Evolutionary conservation across 1,139 yeast species (phyloP), one percentile per base, ranked within the genome.

Genomic region (Taphrina sp.): DNA sequence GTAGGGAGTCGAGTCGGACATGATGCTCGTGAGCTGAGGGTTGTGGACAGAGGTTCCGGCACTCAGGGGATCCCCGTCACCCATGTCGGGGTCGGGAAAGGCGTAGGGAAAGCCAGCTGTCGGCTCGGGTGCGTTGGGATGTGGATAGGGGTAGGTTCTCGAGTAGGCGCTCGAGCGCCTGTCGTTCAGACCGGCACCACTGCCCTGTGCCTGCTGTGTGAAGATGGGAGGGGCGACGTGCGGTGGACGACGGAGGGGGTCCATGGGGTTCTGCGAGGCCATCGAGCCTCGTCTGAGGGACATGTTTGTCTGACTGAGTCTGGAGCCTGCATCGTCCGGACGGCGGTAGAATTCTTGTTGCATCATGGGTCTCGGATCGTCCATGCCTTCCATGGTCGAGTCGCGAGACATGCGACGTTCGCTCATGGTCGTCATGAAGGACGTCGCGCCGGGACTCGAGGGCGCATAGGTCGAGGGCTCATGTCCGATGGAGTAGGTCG

Each of bases 131-230:
- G 59, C 58, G 56, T 60, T 52, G 47, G 64, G 54, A 60, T 64
- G 56, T 19, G 61, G 39, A 37, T 36, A 58, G 3, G 63, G 77
- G n/a, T 62, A 73, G 23, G 74, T 83, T 4, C 74, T 79, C 29
- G 44, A 42, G 16, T 26, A 41, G 46, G 54, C 35, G 47, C 14
- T 33, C 24, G 34, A 23, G 47, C 47, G 47, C 7, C 47, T 29
- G 29, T 43, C 47, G n/a, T n/a, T n/a, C 28, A 24, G 22, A 20
- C 37, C 29, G 14, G 37, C 29, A 8, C 37, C 29, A 17, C 36
- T 31, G 20, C 19, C 37, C 24, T 38, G 33, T n/a, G 20, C 39
- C 26, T 49, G 54, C 24, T 49, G 54, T 5, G 54, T 39, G 26
- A 49, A 49, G 39, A 49, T 49, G 31, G 44, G 54, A 39, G 54